A percentile compares a stretch with the other conserved stretches of the same genome.
These are phyloP conservation scores for Pestalotiopsis sp. DNA, from an alignment of 2,329 filamentous ascomycete genomes.

Conservation along the genomic window DNA sequence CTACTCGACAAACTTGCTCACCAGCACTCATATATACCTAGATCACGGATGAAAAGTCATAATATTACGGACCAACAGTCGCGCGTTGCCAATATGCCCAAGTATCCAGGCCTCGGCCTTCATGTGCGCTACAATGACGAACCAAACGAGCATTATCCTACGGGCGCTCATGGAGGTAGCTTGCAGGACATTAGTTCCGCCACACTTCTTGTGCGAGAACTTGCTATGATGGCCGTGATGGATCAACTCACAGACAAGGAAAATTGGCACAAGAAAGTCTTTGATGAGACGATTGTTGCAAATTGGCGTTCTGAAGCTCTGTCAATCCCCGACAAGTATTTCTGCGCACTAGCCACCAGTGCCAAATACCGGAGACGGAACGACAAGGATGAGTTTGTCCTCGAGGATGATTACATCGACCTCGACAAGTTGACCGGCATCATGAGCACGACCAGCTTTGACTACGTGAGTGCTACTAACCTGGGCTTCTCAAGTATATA, in stretches of 20 bases:
- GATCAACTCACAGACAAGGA: conserved; percentile 35
- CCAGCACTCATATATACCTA: not conserved
- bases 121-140: not conserved
- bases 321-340: conserved; percentile 22
- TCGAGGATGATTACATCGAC: not conserved
- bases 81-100: not conserved
- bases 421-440: conserved; percentile 14
- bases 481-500: not conserved
- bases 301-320: conserved; percentile 36
- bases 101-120: conserved; percentile 6
- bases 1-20: not conserved
- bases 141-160: conserved; percentile 8
- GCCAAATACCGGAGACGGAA: not conserved
- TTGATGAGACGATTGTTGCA: conserved; percentile 33
- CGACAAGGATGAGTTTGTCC: not conserved
- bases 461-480: conserved; percentile 21
- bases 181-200: not conserved
- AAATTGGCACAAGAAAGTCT: conserved; percentile 38
- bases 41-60: not conserved
- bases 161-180: not conserved
- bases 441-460: conserved; percentile 23
- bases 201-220: conserved; percentile 32
- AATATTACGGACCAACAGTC: not conserved
- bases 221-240: conserved; percentile 38
- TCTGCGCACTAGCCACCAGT: conserved; percentile 1